Evolutionary conservation across 1,139 yeast genomes (phyloP).

Genomic region (Candida buenavistaensis): DNA sequence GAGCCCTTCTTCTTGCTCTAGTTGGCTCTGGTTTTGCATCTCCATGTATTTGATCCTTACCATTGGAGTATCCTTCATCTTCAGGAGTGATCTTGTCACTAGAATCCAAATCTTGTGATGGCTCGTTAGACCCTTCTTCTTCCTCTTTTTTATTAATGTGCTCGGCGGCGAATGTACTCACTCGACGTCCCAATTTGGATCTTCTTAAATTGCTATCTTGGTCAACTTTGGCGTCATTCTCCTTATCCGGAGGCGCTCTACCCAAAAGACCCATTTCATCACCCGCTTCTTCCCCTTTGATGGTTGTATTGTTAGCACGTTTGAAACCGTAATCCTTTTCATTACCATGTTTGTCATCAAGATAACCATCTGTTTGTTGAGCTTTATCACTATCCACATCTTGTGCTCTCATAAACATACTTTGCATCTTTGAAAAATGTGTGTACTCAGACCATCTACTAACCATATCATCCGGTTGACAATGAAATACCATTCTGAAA

Average conservation of each 20-base stretch:
- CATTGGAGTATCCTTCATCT: conserved; percentile 1
- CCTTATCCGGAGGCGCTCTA: conserved; percentile 30
- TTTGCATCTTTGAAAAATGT: conserved; percentile 55
- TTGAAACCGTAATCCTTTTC: conserved; percentile 14
- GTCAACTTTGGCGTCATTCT: conserved; percentile 4
- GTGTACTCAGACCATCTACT: conserved; percentile 89
- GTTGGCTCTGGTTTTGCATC: conserved; percentile 3
- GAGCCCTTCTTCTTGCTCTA: conserved; percentile 22
- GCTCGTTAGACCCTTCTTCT: not conserved
- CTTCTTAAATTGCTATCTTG: conserved; percentile 11
- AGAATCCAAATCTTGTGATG: conserved; percentile 8
- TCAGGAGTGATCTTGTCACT: conserved; percentile 3
- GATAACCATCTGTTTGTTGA: conserved; percentile 15
- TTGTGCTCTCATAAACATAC: conserved; percentile 58
- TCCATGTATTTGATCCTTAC: not conserved
- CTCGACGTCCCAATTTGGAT: conserved; percentile 12
- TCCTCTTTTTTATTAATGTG: not conserved
- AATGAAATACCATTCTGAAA: conserved; percentile 82
- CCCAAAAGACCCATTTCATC: conserved; percentile 42
- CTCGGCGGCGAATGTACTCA: conserved; percentile 10
- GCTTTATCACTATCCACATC: conserved; percentile 34
- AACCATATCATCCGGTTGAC: conserved; percentile 92
- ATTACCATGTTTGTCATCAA: conserved; percentile 3
- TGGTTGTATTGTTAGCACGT: conserved; percentile 1
- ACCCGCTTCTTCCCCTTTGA: not conserved